phyloP scores from a whole-genome alignment of 208 protist genomes.

The Trypanosoma cruzi region DNA sequence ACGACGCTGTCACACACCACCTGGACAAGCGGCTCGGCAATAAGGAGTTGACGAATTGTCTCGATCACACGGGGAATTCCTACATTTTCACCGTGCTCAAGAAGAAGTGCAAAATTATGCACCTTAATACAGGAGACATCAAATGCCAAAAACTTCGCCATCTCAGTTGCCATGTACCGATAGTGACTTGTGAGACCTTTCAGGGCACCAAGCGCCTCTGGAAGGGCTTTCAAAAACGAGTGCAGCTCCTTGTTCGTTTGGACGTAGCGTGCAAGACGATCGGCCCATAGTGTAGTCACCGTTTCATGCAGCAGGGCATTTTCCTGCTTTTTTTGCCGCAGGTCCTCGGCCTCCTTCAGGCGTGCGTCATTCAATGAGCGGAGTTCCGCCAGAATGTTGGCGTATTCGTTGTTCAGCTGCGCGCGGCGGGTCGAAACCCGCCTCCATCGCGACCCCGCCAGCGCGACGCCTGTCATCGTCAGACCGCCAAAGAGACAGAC shows the following conservation, averaged over 20 bases:
- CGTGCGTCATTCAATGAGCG: constrained; percentile 46
- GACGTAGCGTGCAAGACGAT: constrained; percentile 70
- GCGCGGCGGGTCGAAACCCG: constrained; percentile 48
- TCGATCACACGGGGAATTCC: constrained; percentile 51
- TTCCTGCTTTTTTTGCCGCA: constrained; percentile 46
- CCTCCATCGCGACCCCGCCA: constrained; percentile 52
- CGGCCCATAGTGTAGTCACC: constrained; percentile 70
- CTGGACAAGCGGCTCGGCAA: constrained; percentile 63
- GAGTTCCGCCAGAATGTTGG: constrained; percentile 40
- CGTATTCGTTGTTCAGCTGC: constrained; percentile 73
- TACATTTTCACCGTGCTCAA: constrained; percentile 52
- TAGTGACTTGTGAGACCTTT: constrained; percentile 82
- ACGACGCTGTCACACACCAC: constrained; percentile 58
- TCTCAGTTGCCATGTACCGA: constrained; percentile 76
- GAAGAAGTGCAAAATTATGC: constrained; percentile 73
- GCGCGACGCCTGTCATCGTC: constrained; percentile 35
- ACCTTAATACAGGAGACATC: constrained; percentile 82
- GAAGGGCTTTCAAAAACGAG: constrained; percentile 66
- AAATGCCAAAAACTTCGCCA: constrained; percentile 77
- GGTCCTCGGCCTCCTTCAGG: constrained; percentile 36
- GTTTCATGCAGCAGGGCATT: constrained; percentile 44
- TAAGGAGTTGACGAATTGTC: constrained; percentile 63
- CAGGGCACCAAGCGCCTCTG: constrained; percentile 68
- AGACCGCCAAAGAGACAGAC: constrained; percentile 36
- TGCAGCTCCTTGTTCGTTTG: constrained; percentile 67